Evolutionary conservation across 2,329 filamentous ascomycete species (phyloP).

Genomic region (Aspergillus sp.): DNA sequence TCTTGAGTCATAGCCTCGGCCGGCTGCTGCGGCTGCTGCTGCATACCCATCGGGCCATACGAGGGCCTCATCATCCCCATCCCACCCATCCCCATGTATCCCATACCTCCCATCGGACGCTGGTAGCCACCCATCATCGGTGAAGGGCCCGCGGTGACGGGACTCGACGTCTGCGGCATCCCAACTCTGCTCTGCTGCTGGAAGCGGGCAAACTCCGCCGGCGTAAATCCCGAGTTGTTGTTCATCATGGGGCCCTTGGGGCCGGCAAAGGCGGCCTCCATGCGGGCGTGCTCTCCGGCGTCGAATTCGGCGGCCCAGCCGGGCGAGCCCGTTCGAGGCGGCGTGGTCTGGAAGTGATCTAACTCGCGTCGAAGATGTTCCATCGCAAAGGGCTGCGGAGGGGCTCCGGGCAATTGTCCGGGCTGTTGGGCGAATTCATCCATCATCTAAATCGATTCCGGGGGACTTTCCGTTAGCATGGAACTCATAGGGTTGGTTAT

Average conservation of each 20-base stretch:
- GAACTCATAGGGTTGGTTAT: not conserved
- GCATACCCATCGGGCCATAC: conserved; percentile 50
- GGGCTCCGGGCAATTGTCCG: conserved; percentile 57
- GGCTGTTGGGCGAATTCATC: conserved; percentile 87
- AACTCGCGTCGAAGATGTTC: conserved; percentile 65
- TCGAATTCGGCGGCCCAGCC: conserved; percentile 67
- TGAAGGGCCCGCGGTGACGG: conserved; percentile 49
- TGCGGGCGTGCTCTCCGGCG: conserved; percentile 61
- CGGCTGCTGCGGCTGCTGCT: conserved; percentile 43
- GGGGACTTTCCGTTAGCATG: conserved; percentile 20
- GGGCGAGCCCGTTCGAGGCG: conserved; percentile 54
- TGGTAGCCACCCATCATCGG: conserved; percentile 60
- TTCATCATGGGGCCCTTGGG: conserved; percentile 42
- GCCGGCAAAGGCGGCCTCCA: conserved; percentile 71
- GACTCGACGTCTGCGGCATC: conserved; percentile 61
- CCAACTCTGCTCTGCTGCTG: conserved; percentile 68
- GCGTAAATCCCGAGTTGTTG: conserved; percentile 63
- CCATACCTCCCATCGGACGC: conserved; percentile 47
- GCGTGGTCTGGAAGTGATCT: conserved; percentile 51
- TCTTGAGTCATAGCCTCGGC: conserved; percentile 56
- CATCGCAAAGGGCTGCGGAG: conserved; percentile 62
- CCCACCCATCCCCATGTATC: conserved; percentile 43
- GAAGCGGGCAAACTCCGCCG: conserved; percentile 86
- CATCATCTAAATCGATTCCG: conserved; percentile 67
- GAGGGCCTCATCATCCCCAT: conserved; percentile 50